A percentile compares a stretch with the other conserved stretches of the same genome.
Evolutionary conservation across 192 early-diverging fungal genomes (phyloP).

Genomic region (Bifiguratus adelaidae): DNA sequence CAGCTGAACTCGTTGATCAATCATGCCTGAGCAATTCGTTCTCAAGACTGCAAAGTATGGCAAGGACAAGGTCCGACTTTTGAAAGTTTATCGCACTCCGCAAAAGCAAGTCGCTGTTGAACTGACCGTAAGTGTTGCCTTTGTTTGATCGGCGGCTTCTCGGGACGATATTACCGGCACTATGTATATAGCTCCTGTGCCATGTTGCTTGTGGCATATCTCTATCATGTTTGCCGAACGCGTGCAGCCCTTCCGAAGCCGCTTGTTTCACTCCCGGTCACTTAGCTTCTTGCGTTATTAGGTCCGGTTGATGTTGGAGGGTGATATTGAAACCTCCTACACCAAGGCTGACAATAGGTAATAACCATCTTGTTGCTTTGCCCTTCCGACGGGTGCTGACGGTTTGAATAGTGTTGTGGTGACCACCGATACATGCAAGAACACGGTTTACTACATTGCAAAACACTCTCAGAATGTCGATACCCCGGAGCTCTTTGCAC

Average conservation of each 20-base stretch:
- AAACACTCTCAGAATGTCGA: constrained; percentile 57
- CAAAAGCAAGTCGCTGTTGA: constrained; percentile 57
- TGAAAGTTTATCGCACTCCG: constrained; percentile 55
- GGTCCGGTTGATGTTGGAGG: constrained; percentile 38
- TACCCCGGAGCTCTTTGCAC: constrained; percentile 60
- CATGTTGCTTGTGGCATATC: too few relatives aligned
- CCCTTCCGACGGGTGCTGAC: background rate
- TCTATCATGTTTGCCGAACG: too few relatives aligned
- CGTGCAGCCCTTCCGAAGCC: too few relatives aligned
- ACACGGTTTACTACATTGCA: constrained; percentile 66
- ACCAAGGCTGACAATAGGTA: constrained; percentile 63
- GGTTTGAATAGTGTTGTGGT: constrained; percentile 47
- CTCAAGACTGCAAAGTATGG: constrained; percentile 57
- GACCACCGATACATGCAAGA: constrained; percentile 71
- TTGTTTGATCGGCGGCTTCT: too few relatives aligned
- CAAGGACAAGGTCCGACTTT: constrained; percentile 63
- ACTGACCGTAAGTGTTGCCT: constrained; percentile 40
- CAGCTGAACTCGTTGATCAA: too few relatives aligned
- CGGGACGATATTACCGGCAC: too few relatives aligned
- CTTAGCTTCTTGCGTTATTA: too few relatives aligned
- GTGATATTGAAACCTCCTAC: constrained; percentile 47
- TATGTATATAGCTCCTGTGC: too few relatives aligned
- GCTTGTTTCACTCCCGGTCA: too few relatives aligned
- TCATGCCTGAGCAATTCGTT: constrained; percentile 22
- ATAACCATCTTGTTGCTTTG: background rate